Conservation (phyloP, 164 flowering plant genomes). For the Litsea cubeba region DNA sequence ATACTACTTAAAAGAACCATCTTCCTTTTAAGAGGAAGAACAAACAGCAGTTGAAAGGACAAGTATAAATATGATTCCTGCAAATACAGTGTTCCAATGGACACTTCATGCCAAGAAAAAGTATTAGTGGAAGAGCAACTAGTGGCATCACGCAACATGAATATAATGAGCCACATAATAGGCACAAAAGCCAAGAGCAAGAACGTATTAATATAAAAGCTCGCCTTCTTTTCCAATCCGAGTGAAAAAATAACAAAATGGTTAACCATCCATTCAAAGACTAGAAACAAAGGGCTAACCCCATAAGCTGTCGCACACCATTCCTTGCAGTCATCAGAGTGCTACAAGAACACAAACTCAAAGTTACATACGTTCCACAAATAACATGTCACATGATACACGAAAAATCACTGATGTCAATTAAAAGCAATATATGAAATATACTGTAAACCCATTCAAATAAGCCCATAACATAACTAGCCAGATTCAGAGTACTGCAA, state of each 20-base stretch:
- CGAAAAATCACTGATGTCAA: constrained; percentile 23
- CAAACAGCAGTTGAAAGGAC: too few species aligned
- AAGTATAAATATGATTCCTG: too few species aligned
- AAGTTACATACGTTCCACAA: constrained; percentile 23
- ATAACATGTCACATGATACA: constrained; percentile 35
- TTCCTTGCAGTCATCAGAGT: constrained; percentile 23
- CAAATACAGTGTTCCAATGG: too few species aligned
- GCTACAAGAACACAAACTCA: constrained; percentile 20
- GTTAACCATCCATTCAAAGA: constrained; percentile 17
- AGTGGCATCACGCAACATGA: too few species aligned
- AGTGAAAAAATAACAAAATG: constrained; percentile 4
- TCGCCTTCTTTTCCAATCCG: constrained; percentile 1
- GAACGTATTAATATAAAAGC: background rate
- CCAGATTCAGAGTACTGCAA: constrained; percentile 39
- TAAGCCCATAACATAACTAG: constrained; percentile 23
- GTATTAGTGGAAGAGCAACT: too few species aligned
- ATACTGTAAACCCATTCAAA: constrained; percentile 22
- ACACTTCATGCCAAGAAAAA: too few species aligned
- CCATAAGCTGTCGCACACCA: constrained; percentile 25
- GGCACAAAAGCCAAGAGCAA: too few species aligned
- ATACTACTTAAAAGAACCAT: too few species aligned
- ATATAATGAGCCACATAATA: too few species aligned
- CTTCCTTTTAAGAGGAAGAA: too few species aligned
- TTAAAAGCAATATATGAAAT: constrained; percentile 19
- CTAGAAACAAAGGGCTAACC: constrained; percentile 20